Evolutionary conservation across 345 rosid species (phyloP), one percentile per base, ranked within the genome.

Genomic region (Eucalyptus curtisii): DNA sequence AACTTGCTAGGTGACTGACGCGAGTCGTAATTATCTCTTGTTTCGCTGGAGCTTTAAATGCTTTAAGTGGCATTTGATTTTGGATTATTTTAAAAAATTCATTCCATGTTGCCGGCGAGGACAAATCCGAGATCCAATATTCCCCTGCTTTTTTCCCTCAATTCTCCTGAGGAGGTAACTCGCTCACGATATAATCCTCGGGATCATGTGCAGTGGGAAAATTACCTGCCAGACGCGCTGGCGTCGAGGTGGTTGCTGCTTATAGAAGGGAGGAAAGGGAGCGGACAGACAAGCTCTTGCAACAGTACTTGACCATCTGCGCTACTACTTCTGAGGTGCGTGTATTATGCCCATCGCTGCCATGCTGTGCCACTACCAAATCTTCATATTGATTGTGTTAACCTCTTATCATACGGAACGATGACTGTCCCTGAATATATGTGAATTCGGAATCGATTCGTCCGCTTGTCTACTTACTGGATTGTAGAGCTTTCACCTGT

Each of bases 151-250:
- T 20, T 76, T 76, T 6, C 79, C n/a, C 84, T 71, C 61, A 52
- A 71, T 71, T n/a, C 44, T 37, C 47, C 47, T 40, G 84, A 10
- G 82, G 82, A 76, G 47, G 15, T 40, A 20, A 76, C 84, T 76
- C 84, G 7, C 47, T 76, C 84, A 76, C 47, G 16, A 86, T 86
- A 25, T 22, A 52, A 49, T 86, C 40, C 37, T 48, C 17, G 87
- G 64, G 87, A 31, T 76, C 27, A 24, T 89, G 57, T 92, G 92
- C 93, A 96, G 97, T 95, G 91, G 98, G 98, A 90, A 96, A 92
- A 88, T 86, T 96, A 61, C 97, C 96, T 1, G 98, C 93, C 17
- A 93, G 89, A 92, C 93, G 89, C 90, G 98, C 96, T 86, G 95
- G 88, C 90, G 87, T 64, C 20, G 92, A 91, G 88, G 93, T 93